phyloP scores from a whole-genome alignment of 1,139 yeast genomes.

The Groenewaldozyma sp. region DNA sequence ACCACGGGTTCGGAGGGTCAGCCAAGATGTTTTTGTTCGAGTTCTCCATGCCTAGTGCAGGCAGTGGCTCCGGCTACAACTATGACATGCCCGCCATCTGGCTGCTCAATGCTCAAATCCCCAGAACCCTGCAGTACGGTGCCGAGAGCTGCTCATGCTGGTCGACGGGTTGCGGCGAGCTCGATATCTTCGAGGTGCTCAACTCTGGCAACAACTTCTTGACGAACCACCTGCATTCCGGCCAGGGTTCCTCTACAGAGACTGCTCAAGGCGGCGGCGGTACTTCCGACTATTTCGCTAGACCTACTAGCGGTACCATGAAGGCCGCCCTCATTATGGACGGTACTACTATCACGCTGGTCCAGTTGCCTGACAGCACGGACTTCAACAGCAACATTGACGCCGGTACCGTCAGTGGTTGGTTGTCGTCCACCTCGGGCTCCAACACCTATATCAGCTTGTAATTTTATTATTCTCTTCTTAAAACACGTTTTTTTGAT shows the following conservation, averaged over 20 bases:
- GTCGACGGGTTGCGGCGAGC: slow-evolving; percentile 94
- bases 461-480: slow-evolving; percentile 2
- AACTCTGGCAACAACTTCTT: slow-evolving; percentile 61
- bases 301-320: slow-evolving; percentile 71
- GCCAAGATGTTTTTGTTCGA: slow-evolving; percentile 82
- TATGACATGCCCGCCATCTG: slow-evolving; percentile 95
- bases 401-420: slow-evolving; percentile 25
- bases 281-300: slow-evolving; percentile 70
- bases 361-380: slow-evolving; percentile 46
- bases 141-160: slow-evolving; percentile 79
- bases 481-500: not conserved
- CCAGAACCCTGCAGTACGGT: slow-evolving; percentile 89
- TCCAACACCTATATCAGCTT: slow-evolving; percentile 7
- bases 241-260: slow-evolving; percentile 58
- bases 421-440: slow-evolving; percentile 18
- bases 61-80: slow-evolving; percentile 34
- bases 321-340: slow-evolving; percentile 87
- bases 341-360: slow-evolving; percentile 47
- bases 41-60: slow-evolving; percentile 79
- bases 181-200: slow-evolving; percentile 75
- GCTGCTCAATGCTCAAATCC: slow-evolving; percentile 89
- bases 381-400: slow-evolving; percentile 48
- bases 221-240: slow-evolving; percentile 77
- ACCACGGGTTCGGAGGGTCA: slow-evolving; percentile 67
- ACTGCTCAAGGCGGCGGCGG: slow-evolving; percentile 65